Conservation (phyloP, 148 eudicot species). For the Camellia japonica region DNA sequence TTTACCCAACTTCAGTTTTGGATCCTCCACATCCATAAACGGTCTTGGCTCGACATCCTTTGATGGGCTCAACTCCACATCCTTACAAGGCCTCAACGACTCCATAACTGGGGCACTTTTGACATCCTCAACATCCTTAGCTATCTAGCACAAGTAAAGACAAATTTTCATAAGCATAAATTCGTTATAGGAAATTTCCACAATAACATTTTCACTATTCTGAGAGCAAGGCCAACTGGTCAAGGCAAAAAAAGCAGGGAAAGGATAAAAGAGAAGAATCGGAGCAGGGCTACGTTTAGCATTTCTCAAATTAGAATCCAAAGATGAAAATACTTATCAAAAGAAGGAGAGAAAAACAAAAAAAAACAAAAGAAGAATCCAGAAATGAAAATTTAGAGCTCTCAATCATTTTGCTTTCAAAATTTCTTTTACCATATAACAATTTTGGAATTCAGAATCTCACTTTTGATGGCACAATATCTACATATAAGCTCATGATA, state of each 20-base stretch:
- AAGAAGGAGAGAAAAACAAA: too few relatives aligned
- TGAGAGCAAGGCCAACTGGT: not conserved
- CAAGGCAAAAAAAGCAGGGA: not conserved
- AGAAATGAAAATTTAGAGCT: too few relatives aligned
- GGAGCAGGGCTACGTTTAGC: too few relatives aligned
- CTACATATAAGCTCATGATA: too few relatives aligned
- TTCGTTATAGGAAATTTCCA: not conserved
- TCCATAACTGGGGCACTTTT: conserved; percentile 19
- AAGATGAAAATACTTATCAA: too few relatives aligned
- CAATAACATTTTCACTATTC: not conserved
- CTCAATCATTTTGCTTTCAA: too few relatives aligned
- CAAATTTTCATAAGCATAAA: not conserved
- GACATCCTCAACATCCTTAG: conserved; percentile 30
- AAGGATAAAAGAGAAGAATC: too few relatives aligned
- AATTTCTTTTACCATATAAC: too few relatives aligned
- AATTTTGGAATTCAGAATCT: too few relatives aligned
- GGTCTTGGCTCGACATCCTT: not conserved
- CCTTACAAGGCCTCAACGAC: conserved; percentile 21
- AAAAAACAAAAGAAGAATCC: too few relatives aligned
- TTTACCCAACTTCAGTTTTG: conserved; percentile 16
- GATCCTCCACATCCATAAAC: conserved; percentile 23
- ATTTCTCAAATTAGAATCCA: too few relatives aligned
- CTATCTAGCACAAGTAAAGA: conserved; percentile 7
- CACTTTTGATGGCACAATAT: too few relatives aligned
- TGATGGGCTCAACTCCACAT: conserved; percentile 14